phyloP scores from a whole-genome alignment of 2,329 filamentous ascomycete genomes.

The Fusarium longipes region DNA sequence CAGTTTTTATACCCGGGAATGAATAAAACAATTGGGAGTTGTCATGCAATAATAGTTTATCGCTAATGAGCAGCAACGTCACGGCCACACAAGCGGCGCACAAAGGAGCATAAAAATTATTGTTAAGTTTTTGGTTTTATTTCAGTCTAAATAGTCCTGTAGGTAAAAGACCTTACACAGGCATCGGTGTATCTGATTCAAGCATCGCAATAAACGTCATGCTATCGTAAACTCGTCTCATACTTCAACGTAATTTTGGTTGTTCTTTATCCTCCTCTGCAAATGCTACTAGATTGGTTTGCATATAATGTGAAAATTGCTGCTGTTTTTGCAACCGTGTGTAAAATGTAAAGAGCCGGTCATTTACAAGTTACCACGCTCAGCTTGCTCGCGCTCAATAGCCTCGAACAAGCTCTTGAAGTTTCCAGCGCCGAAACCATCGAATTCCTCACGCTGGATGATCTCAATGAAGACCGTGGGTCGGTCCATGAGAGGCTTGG shows the following conservation, averaged over 20 bases:
- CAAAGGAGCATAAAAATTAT: slow-evolving; percentile 9
- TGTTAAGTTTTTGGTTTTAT: slow-evolving; percentile 9
- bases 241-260: slow-evolving; percentile 19
- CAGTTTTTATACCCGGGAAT: slow-evolving; percentile 30
- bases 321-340: neutral
- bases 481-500: slow-evolving; percentile 90
- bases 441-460: slow-evolving; percentile 90
- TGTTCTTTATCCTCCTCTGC: slow-evolving; percentile 3
- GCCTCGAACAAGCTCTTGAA: slow-evolving; percentile 97
- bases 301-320: neutral
- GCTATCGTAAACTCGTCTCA: slow-evolving; percentile 21
- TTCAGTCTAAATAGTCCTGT: slow-evolving; percentile 14
- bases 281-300: slow-evolving; percentile 1
- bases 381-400: slow-evolving; percentile 90
- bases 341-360: neutral
- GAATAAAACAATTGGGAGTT: slow-evolving; percentile 23
- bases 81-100: slow-evolving; percentile 22
- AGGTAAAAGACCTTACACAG: slow-evolving; percentile 5
- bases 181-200: slow-evolving; percentile 18
- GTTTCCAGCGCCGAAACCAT: slow-evolving; percentile 93
- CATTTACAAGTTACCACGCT: slow-evolving; percentile 80
- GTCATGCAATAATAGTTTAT: slow-evolving; percentile 19
- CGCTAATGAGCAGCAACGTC: slow-evolving; percentile 14
- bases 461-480: slow-evolving; percentile 97
- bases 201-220: slow-evolving; percentile 18